Conservation (phyloP, 1,139 yeast species). For the Scheffersomyces cryptocercus region DNA sequence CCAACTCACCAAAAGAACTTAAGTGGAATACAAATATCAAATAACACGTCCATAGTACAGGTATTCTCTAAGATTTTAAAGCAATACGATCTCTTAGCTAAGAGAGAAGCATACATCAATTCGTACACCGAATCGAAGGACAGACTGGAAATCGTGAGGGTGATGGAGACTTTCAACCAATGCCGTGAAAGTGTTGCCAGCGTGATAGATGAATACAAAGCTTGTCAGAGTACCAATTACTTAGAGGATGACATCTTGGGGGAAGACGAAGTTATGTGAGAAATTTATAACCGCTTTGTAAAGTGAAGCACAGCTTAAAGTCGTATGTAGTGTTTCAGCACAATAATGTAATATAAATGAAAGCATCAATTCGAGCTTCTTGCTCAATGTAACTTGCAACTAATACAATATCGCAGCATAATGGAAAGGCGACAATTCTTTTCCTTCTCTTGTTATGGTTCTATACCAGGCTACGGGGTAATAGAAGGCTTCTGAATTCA, state of each 20-base stretch:
- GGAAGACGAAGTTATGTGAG: constrained; percentile 14
- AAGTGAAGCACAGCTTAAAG: no score
- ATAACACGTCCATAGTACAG: constrained; percentile 70
- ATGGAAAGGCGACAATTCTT: no score
- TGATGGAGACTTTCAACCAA: constrained; percentile 76
- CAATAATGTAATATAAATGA: no score
- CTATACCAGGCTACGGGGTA: no score
- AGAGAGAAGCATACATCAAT: constrained; percentile 81
- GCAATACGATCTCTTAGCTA: constrained; percentile 79
- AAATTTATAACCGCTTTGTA: background rate
- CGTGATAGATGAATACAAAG: constrained; percentile 71
- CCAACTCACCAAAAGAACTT: constrained; percentile 30
- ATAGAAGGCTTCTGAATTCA: no score
- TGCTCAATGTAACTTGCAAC: no score
- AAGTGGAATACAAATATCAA: constrained; percentile 77
- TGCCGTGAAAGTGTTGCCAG: constrained; percentile 71
- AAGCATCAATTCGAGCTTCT: no score
- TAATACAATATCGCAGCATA: no score
- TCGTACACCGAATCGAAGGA: constrained; percentile 64
- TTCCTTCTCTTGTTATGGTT: no score
- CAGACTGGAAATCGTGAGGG: constrained; percentile 38
- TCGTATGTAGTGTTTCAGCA: no score
- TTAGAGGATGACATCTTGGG: constrained; percentile 43
- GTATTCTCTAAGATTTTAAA: constrained; percentile 66
- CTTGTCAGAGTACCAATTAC: constrained; percentile 58